Base-by-base conservation (phyloP, 2,329 filamentous ascomycete genomes). In the Thyridium curvatum region DNA sequence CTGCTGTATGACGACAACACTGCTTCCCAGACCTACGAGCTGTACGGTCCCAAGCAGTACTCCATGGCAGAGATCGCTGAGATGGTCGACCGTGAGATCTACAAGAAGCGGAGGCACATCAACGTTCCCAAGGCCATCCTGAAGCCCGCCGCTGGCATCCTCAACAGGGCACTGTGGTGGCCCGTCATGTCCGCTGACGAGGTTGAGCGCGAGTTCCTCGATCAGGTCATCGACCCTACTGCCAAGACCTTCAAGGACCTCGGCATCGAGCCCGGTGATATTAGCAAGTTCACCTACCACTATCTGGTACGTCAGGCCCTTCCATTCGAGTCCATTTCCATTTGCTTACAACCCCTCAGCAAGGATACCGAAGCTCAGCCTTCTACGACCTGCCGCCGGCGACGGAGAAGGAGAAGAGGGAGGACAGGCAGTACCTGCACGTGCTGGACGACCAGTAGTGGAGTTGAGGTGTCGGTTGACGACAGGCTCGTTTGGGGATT, bases 191-290 rank as follows among this genome's bases (percentile, higher is more conserved):
- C 86, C 28, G 79, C 79, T 30, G 90, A 97, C 55, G 81, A 94
- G 61, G 74, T 98, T 12, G 89, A 96, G 71, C 77, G 85, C 46
- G 90, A 98, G 63, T 94, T 91, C 64, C 79, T 94, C 53, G 86
- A 98, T 64, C 93, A 98, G 64, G 70, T 79, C 51, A 94, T 98
- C 56, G 93, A 98, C 62, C 80, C 81, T 42, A 79, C 73, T 28
- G 93, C 93, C 48, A 97, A 96, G 77, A 97, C 93, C 2, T 94
- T 97, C 69, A 86, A 86, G 65, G 90, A 97, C 58, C 74, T 98
- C 34, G 86, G 79, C 44, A 95, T 98, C 48, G 84, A 89, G 65
- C 87, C 91, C 21, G 85, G 80, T 34, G 90, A 97, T 47, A 77
- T 97, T 54, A 82, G 77, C 61, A 82, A 86, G 62, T 80, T 88